Evolutionary conservation across 2,329 filamentous ascomycete genomes (phyloP).

Genomic region (Beauveria australis): DNA sequence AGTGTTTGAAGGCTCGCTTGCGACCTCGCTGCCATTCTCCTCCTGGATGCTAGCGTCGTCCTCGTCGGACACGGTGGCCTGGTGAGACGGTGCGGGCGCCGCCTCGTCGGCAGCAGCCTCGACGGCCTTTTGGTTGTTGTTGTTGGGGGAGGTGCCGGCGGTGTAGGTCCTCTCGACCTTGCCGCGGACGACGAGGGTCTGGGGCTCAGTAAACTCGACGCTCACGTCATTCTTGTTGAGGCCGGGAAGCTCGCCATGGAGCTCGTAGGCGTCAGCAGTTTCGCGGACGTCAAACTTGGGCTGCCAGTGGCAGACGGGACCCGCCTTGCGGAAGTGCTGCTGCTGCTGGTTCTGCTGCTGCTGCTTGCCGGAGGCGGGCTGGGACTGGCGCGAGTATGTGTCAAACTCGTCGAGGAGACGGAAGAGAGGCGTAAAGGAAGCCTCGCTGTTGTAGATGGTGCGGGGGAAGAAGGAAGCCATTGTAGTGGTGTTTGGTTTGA

Average conservation of each 20-base stretch:
- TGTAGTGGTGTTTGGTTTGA: slow-evolving; percentile 26
- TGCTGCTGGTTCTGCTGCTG: slow-evolving; percentile 15
- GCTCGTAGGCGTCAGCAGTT: slow-evolving; percentile 58
- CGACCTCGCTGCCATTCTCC: slow-evolving; percentile 22
- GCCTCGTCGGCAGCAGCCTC: slow-evolving; percentile 39
- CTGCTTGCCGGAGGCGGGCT: neutral
- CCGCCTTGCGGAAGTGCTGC: slow-evolving; percentile 16
- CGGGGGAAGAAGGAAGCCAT: slow-evolving; percentile 56
- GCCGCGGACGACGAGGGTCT: slow-evolving; percentile 65
- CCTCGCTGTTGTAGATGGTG: slow-evolving; percentile 39
- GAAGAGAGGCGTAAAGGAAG: slow-evolving; percentile 53
- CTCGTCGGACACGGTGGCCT: slow-evolving; percentile 61
- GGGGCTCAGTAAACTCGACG: slow-evolving; percentile 71
- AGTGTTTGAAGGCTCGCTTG: slow-evolving; percentile 18
- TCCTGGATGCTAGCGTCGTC: slow-evolving; percentile 25
- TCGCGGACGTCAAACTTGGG: slow-evolving; percentile 76
- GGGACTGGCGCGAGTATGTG: slow-evolving; percentile 39
- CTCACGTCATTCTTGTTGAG: slow-evolving; percentile 64
- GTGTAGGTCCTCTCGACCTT: slow-evolving; percentile 57
- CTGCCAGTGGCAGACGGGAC: slow-evolving; percentile 48
- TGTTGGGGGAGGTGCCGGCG: slow-evolving; percentile 38
- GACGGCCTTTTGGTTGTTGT: slow-evolving; percentile 17
- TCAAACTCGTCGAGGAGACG: slow-evolving; percentile 58
- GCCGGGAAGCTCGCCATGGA: slow-evolving; percentile 73
- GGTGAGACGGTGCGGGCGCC: slow-evolving; percentile 34